Evolutionary conservation across 2,329 filamentous ascomycete genomes (phyloP).

Genomic region (Cytospora piceae): DNA sequence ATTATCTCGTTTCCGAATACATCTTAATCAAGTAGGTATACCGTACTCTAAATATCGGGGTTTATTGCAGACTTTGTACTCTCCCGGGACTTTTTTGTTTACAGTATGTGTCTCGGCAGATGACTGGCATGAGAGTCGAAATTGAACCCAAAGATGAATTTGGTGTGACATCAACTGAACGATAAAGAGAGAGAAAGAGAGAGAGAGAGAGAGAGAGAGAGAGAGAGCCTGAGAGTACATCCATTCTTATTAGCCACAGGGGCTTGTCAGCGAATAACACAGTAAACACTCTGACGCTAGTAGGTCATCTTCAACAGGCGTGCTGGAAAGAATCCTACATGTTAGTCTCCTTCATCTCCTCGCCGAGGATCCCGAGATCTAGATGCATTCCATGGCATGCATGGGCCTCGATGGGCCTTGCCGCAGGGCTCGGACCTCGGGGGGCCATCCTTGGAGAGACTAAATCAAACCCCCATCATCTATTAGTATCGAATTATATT

Average conservation of each 20-base stretch:
- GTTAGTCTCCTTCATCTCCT: background rate
- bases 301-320: no score
- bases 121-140: slow-evolving; percentile 22
- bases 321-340: no score
- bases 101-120: slow-evolving; percentile 13
- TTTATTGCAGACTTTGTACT: slow-evolving; percentile 17
- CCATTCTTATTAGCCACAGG: slow-evolving; percentile 9
- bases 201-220: background rate
- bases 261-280: slow-evolving; percentile 12
- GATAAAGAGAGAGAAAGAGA: no score
- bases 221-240: background rate
- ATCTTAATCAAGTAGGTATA: background rate
- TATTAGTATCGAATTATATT: no score
- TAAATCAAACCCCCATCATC: background rate
- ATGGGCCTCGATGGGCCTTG: no score
- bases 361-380: background rate
- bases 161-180: slow-evolving; percentile 15
- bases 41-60: background rate
- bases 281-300: background rate
- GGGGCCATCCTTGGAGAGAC: background rate
- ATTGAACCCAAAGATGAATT: slow-evolving; percentile 13
- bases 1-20: slow-evolving; percentile 1
- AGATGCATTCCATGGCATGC: background rate
- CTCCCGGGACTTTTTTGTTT: slow-evolving; percentile 3
- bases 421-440: no score